Evolutionary conservation across 2,329 filamentous ascomycete genomes (phyloP).

Genomic region (Orbilia ellipsospora): DNA sequence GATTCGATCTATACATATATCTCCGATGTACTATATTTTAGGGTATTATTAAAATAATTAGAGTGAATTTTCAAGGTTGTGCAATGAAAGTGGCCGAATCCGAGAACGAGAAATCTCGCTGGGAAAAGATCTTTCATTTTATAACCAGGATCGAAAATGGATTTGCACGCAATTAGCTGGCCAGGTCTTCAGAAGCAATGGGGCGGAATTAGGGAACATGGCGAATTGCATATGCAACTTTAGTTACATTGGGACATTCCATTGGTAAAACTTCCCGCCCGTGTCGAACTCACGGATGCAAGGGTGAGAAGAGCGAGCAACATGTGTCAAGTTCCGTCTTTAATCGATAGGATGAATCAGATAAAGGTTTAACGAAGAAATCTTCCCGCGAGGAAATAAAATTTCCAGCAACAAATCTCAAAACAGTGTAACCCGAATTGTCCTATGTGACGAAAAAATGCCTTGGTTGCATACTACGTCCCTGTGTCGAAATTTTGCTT

Average conservation of each 20-base stretch:
- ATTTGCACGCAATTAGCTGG: too few species aligned
- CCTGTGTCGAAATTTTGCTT: background rate
- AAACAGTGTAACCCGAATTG: slow-evolving; percentile 26
- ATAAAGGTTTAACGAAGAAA: slow-evolving; percentile 1
- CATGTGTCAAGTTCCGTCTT: background rate
- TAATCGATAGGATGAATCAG: background rate
- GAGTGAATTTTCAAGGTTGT: too few species aligned
- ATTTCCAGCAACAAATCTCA: background rate
- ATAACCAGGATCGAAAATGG: too few species aligned
- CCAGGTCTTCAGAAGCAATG: background rate
- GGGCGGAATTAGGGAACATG: background rate
- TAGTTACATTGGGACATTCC: background rate
- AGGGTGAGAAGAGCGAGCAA: too few species aligned
- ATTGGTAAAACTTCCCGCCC: slow-evolving; percentile 11
- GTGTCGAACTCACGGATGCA: background rate
- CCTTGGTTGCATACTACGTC: background rate
- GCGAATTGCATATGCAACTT: background rate
- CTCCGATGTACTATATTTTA: too few species aligned
- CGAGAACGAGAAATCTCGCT: background rate
- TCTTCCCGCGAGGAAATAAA: background rate
- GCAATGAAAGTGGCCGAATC: too few species aligned
- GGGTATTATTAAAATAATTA: too few species aligned
- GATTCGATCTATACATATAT: too few species aligned
- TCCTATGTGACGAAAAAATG: slow-evolving; percentile 30
- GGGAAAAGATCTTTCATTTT: background rate